These are phyloP conservation scores for Pterocarpus santalinus DNA, from an alignment of 306 rosid species.

Conservation along the genomic window DNA sequence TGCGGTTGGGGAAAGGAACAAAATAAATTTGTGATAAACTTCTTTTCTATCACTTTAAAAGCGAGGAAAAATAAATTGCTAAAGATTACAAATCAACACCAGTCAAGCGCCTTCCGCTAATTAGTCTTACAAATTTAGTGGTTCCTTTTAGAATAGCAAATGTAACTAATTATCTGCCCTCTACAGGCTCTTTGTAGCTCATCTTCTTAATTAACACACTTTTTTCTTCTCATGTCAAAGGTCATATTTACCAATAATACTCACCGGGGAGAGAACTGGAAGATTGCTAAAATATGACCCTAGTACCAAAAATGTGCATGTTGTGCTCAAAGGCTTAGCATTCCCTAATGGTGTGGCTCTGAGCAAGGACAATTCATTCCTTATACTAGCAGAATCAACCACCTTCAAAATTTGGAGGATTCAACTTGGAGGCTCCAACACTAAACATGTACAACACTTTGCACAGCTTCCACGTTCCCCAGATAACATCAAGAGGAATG, in stretches of 20 bases:
- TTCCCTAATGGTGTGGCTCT: conserved; percentile 76
- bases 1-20: no score
- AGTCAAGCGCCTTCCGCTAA: no score
- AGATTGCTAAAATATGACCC: conserved; percentile 66
- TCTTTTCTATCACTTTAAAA: no score
- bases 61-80: no score
- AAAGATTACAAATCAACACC: no score
- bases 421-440: conserved; percentile 49
- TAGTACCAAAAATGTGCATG: conserved; percentile 46
- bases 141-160: not conserved
- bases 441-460: conserved; percentile 39
- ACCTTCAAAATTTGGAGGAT: conserved; percentile 42
- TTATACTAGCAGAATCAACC: conserved; percentile 56
- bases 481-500: conserved; percentile 65
- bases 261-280: conserved; percentile 65
- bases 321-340: conserved; percentile 55
- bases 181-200: not conserved
- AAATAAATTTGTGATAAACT: no score
- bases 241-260: conserved; percentile 44
- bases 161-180: not conserved
- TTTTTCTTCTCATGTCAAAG: conserved; percentile 25
- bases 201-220: not conserved
- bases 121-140: no score
- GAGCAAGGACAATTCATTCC: conserved; percentile 61
- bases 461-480: conserved; percentile 54